Conservation (phyloP, 2,329 filamentous ascomycete species). For the Xylariaceae sp. region DNA sequence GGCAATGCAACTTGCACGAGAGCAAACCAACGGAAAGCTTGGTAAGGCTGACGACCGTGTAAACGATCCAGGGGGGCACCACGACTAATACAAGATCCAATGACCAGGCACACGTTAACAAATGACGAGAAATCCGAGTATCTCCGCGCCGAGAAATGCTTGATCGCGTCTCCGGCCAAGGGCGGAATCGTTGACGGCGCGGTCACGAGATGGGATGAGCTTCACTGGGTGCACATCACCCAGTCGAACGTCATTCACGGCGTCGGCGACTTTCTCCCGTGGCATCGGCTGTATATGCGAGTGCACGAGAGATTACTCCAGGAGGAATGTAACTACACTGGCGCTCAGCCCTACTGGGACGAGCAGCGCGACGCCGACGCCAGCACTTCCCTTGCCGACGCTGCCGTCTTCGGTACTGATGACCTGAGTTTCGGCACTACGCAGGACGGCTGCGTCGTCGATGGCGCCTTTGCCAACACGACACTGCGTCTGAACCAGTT, state of each 20-base stretch:
- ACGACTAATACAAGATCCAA: no score
- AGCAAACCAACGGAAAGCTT: no score
- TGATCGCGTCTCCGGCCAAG: constrained; percentile 3
- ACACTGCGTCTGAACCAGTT: constrained; percentile 1
- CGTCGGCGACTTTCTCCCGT: constrained; percentile 8
- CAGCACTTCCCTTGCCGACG: background rate
- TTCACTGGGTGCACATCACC: constrained; percentile 2
- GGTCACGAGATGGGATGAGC: constrained; percentile 3
- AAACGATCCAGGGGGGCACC: no score
- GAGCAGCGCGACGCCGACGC: constrained; percentile 2
- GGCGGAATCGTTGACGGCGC: constrained; percentile 1
- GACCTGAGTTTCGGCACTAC: constrained; percentile 3
- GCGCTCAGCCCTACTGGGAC: constrained; percentile 7
- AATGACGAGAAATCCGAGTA: constrained; percentile 3
- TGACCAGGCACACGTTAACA: constrained; percentile 1
- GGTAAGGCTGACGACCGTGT: no score
- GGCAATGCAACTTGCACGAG: no score
- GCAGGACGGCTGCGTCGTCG: constrained; percentile 2
- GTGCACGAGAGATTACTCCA: constrained; percentile 2
- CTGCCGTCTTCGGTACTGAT: constrained; percentile 1
- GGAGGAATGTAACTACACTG: constrained; percentile 5
- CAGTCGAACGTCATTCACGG: constrained; percentile 5
- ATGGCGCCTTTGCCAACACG: constrained; percentile 3
- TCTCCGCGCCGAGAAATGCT: constrained; percentile 6
- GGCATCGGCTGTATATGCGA: constrained; percentile 5